phyloP scores from a whole-genome alignment of 805 yeast species.

The Metschnikowia amazonensis region DNA sequence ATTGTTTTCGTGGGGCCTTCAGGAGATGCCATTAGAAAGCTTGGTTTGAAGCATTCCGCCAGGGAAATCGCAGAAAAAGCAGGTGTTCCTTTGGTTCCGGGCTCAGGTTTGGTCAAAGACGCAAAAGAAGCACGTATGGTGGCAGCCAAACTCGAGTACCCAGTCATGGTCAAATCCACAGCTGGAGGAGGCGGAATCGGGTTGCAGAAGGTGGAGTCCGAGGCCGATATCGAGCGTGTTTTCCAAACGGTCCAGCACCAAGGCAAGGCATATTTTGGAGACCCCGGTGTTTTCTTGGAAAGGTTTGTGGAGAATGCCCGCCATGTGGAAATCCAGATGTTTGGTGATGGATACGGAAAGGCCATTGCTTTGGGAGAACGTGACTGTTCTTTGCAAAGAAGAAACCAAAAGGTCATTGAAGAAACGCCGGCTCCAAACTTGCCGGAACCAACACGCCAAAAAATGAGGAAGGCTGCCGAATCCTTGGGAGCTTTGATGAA shows the following conservation, averaged over 20 bases:
- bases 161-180: constrained; percentile 94
- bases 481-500: constrained; percentile 76
- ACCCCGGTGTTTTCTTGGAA: constrained; percentile 92
- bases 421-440: constrained; percentile 97
- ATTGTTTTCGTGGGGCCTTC: constrained; percentile 95
- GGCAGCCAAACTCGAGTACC: constrained; percentile 76
- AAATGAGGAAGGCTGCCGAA: constrained; percentile 81
- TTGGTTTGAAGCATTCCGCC: constrained; percentile 95
- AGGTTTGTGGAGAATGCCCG: constrained; percentile 92
- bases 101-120: constrained; percentile 74
- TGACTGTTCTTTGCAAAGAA: constrained; percentile 95
- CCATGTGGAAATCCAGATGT: constrained; percentile 94
- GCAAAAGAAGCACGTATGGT: constrained; percentile 71
- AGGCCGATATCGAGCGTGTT: constrained; percentile 74
- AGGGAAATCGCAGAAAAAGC: constrained; percentile 89
- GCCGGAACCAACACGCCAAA: constrained; percentile 70
- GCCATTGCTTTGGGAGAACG: constrained; percentile 96
- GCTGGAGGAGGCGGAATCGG: constrained; percentile 99
- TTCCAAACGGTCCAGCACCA: constrained; percentile 91
- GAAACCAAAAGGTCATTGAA: constrained; percentile 94
- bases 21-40: constrained; percentile 84
- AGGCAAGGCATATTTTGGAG: constrained; percentile 90
- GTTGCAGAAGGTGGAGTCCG: constrained; percentile 84
- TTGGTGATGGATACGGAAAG: constrained; percentile 92
- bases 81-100: constrained; percentile 97